These are phyloP conservation scores for Prunus mira DNA, from an alignment of 306 rosid genomes.

Conservation along the genomic window DNA sequence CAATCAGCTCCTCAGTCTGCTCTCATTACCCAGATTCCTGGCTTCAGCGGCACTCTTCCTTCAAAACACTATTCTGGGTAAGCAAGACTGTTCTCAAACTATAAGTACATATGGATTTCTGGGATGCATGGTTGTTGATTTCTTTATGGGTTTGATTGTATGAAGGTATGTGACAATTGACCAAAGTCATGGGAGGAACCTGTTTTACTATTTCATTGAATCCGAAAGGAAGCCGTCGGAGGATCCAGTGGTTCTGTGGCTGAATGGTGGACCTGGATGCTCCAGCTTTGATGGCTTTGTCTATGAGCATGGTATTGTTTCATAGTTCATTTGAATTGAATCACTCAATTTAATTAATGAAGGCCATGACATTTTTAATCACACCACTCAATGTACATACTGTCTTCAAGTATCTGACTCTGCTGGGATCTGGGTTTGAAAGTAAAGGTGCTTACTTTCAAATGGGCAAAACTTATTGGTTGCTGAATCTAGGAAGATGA, in stretches of 20 bases:
- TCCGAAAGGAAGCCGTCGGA: conserved; percentile 71
- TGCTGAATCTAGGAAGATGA: neutral
- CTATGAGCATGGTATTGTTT: conserved; percentile 81
- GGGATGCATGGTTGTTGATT: neutral
- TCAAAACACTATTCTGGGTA: conserved; percentile 56
- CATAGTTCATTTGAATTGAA: neutral
- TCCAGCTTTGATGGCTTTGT: conserved; percentile 94
- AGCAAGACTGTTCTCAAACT: neutral
- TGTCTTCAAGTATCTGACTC: neutral
- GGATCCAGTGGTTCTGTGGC: conserved; percentile 98
- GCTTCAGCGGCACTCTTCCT: conserved; percentile 41
- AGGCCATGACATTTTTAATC: neutral
- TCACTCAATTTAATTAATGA: no score
- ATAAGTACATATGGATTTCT: neutral
- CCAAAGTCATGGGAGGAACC: conserved; percentile 54
- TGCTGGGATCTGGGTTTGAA: neutral
- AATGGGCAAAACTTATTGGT: neutral
- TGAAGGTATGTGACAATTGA: conserved; percentile 49
- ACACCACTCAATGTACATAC: neutral
- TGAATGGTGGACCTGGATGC: conserved; percentile 97
- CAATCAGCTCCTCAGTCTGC: conserved; percentile 42
- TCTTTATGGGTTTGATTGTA: neutral
- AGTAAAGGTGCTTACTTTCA: neutral
- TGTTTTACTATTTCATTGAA: conserved; percentile 73
- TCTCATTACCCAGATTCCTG: conserved; percentile 39